Evolutionary conservation across 768 basidiomycete species (phyloP).

Genomic region (Mycena rosella): DNA sequence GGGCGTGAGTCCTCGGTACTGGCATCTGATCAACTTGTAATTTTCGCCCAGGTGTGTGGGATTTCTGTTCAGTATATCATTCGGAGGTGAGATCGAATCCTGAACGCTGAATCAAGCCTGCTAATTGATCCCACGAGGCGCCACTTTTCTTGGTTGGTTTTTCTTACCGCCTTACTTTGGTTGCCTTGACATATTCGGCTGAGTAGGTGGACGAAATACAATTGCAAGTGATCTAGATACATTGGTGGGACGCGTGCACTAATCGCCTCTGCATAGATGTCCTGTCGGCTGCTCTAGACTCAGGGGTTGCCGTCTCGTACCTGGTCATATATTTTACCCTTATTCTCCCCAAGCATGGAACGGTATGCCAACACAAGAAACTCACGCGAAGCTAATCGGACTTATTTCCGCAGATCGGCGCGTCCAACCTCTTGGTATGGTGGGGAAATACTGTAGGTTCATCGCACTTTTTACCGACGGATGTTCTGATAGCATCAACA

Average conservation of each 20-base stretch:
- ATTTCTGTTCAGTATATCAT: too few species aligned
- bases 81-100: too few species aligned
- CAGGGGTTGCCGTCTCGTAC: constrained; percentile 72
- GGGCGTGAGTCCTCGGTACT: too few species aligned
- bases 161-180: too few species aligned
- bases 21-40: too few species aligned
- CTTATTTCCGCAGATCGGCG: constrained; percentile 42
- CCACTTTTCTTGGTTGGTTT: constrained; percentile 74
- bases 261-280: constrained; percentile 65
- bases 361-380: constrained; percentile 46
- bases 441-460: constrained; percentile 52
- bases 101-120: too few species aligned
- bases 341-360: constrained; percentile 55
- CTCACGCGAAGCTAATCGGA: neutral
- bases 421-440: constrained; percentile 46
- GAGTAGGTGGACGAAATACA: constrained; percentile 87
- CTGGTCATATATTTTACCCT: constrained; percentile 73
- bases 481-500: neutral
- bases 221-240: constrained; percentile 56
- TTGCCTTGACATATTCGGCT: too few species aligned
- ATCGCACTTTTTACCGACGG: neutral
- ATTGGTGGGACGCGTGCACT: too few species aligned
- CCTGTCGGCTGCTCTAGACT: constrained; percentile 77
- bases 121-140: too few species aligned
- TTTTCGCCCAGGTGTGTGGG: too few species aligned